phyloP scores from a whole-genome alignment of 2,329 filamentous ascomycete genomes.

The Capronia americana region DNA sequence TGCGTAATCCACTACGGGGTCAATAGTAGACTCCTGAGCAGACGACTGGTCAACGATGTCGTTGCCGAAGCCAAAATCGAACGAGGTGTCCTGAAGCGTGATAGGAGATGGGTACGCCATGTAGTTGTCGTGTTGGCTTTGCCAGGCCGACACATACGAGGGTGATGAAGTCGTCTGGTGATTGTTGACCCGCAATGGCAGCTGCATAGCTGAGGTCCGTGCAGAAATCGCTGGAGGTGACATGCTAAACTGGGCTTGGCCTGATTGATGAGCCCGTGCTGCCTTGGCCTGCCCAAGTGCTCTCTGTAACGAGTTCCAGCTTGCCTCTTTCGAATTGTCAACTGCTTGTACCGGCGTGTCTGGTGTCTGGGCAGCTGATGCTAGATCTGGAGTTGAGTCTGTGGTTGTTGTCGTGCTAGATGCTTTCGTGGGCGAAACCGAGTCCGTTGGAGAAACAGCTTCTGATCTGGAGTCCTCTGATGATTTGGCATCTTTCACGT shows the following conservation, averaged over 20 bases:
- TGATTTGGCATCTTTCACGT: slow-evolving; percentile 10
- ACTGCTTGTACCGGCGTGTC: slow-evolving; percentile 19
- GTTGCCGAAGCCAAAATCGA: slow-evolving; percentile 39
- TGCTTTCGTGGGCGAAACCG: slow-evolving; percentile 44
- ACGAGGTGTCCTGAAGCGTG: slow-evolving; percentile 35
- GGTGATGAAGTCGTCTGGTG: slow-evolving; percentile 18
- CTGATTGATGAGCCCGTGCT: slow-evolving; percentile 43
- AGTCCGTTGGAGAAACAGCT: slow-evolving; percentile 41
- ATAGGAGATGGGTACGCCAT: slow-evolving; percentile 33
- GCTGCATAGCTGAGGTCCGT: slow-evolving; percentile 33
- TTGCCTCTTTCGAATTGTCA: slow-evolving; percentile 50
- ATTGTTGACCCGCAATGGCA: slow-evolving; percentile 25
- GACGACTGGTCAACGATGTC: slow-evolving; percentile 20
- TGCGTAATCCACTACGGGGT: slow-evolving; percentile 20
- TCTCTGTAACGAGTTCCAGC: slow-evolving; percentile 53
- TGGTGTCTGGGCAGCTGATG: slow-evolving; percentile 9
- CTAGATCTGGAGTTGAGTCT: slow-evolving; percentile 6
- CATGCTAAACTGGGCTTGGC: slow-evolving; percentile 25
- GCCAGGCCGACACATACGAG: slow-evolving; percentile 22
- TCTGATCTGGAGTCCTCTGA: slow-evolving; percentile 38
- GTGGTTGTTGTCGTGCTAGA: slow-evolving; percentile 43
- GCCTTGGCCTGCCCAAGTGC: slow-evolving; percentile 52
- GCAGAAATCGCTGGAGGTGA: slow-evolving; percentile 27
- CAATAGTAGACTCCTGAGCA: slow-evolving; percentile 12
- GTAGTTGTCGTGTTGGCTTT: slow-evolving; percentile 7